Base-by-base conservation (phyloP, 495 filamentous ascomycete genomes). In the Evansstolkia leycettana region DNA sequence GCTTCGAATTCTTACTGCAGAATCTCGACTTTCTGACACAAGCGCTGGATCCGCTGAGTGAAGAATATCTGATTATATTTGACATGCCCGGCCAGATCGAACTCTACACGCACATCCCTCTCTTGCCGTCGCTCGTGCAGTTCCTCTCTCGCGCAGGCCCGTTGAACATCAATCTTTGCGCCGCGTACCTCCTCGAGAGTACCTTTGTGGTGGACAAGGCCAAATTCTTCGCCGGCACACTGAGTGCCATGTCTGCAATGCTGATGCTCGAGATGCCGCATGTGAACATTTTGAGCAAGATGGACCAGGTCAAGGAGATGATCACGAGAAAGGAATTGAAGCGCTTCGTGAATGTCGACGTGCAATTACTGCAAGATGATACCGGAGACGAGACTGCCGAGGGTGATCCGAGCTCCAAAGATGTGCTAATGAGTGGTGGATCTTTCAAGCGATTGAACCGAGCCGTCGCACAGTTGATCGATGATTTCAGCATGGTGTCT, bases 61-160 rank as follows among this genome's bases (percentile, higher is more conserved):
- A 98, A 43, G 90, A 98, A 48, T 94, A 92, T 56, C 67, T 98
- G 28, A 90, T 94, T 51, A 80, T 98, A 33, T 84, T 98, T 65
- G 90, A 98, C 58, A 94, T 95, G 82, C 90, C 90, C 0, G 90
- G 90, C 34, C 90, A 98, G 60, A 95, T 98, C 58, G 90, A 98
- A 60, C 82, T 98, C 18, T 98, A 96, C 65, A 95, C 90, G 9
- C 90, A 98, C 52, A 80, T 95, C 18, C 90, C 90, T 9, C 78
- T 96, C 47, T 63, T 98, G 16, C 90, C 90, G 2, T 75, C 73
- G n/a, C 71, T 98, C 26, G 75, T 84, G 34, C 78, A 76, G 47
- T 83, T 85, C 55, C 72, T 98, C 6, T 83, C 80, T 19, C 73
- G 79, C 23, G 65, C 75, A 17, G 85, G 86, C n/a, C 69, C 74